Percentiles rank a stretch among this genome's conserved stretches.
Conservation (phyloP, 768 basidiomycete genomes). For the Pulveroboletus sp. region DNA sequence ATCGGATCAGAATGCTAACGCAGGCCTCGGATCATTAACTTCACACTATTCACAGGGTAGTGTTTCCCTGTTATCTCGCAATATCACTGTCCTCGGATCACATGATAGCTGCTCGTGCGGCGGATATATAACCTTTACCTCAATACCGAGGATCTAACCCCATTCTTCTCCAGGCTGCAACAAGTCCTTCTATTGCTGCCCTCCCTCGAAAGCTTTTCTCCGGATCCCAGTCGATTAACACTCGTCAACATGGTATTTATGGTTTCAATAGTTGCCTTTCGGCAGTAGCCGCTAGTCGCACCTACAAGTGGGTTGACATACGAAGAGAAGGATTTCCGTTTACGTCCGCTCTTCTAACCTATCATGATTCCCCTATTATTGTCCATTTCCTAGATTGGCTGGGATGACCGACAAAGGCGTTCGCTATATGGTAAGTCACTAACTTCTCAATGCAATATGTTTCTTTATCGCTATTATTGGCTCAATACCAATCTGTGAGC, state of each 20-base stretch:
- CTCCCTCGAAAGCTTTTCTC: background rate
- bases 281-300: too few relatives aligned
- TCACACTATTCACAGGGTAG: too few relatives aligned
- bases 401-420: background rate
- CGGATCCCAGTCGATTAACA: background rate
- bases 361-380: background rate
- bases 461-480: background rate
- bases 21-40: too few relatives aligned
- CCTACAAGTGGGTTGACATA: too few relatives aligned
- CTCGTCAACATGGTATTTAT: background rate
- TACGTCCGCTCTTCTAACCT: background rate
- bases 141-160: background rate
- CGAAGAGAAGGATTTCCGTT: background rate
- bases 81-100: slow-evolving; percentile 1
- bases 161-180: background rate
- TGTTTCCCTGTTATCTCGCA: too few relatives aligned
- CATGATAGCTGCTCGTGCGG: background rate
- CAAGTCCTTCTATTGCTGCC: background rate
- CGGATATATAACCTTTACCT: background rate
- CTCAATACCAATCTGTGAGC: background rate
- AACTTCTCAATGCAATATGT: background rate
- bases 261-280: too few relatives aligned
- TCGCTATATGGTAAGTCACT: background rate
- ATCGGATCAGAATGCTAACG: too few relatives aligned
- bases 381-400: background rate